Evolutionary conservation across 2,329 filamentous ascomycete species (phyloP), one percentile per base, ranked within the genome.

Genomic region (Aureobasidium subglaciale): DNA sequence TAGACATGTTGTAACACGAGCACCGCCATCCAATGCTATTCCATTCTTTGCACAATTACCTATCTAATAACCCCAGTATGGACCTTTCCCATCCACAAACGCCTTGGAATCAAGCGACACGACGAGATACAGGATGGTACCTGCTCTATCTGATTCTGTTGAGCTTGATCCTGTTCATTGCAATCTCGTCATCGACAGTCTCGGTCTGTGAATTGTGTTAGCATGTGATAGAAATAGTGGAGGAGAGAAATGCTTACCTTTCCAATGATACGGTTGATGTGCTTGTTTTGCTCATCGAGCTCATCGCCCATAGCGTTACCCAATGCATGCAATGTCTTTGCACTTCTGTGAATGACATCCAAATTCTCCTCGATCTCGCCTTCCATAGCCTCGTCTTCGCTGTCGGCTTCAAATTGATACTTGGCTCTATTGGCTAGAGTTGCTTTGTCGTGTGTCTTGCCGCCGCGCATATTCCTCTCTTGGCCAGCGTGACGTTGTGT

Each of bases 401-500:
- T 84, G 58, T 88, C 85, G n/a, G 83, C 85, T 63, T 91, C 87
- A 60, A 93, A 85, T 61, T 87, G 85, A 64, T 87, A 93, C 68
- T 90, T 91, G 13, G 78, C 79, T 46, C 82, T 75, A 63, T 88
- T 84, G 2, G 80, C 79, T 46, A 84, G 72, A 61, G 70, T 80
- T 35, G 56, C 77, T 27, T 78, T 77, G 59, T 78, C 75, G 76
- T 72, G 29, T 70, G 61, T 62, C 76, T 80, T 25, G 76, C 78
- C 48, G 1, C 63, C 64, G 34, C 65, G 64, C 15, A 71, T 29
- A 18, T 77, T 73, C 22, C 84, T 78, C 16, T 83, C 83, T 9
- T 82, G 71, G 43, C 88, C 85, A 58, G 90, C 85, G 57, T 77
- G 67, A 30, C 84, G 80, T 63, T 88, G 82, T 56, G 72, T 71